A percentile compares a stretch with the other conserved stretches of the same genome.
These are phyloP conservation scores for Thalassia testudinum DNA, from an alignment of 116 monocot species.

Conservation along the genomic window DNA sequence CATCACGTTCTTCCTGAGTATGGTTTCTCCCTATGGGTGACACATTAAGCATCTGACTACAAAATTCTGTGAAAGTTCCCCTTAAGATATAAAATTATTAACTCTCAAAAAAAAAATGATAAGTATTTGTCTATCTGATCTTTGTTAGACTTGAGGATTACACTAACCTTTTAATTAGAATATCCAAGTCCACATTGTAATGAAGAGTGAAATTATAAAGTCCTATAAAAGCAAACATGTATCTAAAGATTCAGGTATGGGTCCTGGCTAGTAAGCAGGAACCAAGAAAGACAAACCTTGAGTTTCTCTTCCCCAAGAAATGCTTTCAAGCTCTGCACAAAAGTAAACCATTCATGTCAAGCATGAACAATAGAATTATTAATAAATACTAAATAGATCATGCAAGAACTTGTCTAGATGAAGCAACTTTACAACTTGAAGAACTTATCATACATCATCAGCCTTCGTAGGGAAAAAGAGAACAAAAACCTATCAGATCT, in stretches of 20 bases:
- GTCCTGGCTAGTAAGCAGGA: background rate
- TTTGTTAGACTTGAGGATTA: background rate
- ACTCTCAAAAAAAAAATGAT: background rate
- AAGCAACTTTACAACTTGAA: too few relatives aligned
- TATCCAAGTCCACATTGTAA: slow-evolving; percentile 91
- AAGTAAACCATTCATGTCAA: too few relatives aligned
- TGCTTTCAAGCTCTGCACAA: slow-evolving; percentile 65
- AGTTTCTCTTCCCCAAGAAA: slow-evolving; percentile 82
- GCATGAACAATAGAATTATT: too few relatives aligned
- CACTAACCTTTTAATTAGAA: slow-evolving; percentile 79
- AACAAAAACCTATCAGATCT: too few relatives aligned
- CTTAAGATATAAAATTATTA: slow-evolving; percentile 20
- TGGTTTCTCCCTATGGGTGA: slow-evolving; percentile 95
- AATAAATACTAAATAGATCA: too few relatives aligned
- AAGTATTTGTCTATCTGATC: background rate
- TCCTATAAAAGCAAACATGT: slow-evolving; percentile 27
- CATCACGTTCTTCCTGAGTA: slow-evolving; percentile 92
- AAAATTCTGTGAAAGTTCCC: slow-evolving; percentile 95
- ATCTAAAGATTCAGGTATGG: background rate
- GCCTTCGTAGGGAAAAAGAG: too few relatives aligned
- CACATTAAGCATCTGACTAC: slow-evolving; percentile 93
- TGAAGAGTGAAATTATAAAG: slow-evolving; percentile 94
- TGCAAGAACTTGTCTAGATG: too few relatives aligned
- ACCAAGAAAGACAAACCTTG: slow-evolving; percentile 33
- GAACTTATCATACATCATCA: too few relatives aligned